Evolutionary conservation across 23 red algal species (phyloP).

Genomic region (Gracilaria gracilis): DNA sequence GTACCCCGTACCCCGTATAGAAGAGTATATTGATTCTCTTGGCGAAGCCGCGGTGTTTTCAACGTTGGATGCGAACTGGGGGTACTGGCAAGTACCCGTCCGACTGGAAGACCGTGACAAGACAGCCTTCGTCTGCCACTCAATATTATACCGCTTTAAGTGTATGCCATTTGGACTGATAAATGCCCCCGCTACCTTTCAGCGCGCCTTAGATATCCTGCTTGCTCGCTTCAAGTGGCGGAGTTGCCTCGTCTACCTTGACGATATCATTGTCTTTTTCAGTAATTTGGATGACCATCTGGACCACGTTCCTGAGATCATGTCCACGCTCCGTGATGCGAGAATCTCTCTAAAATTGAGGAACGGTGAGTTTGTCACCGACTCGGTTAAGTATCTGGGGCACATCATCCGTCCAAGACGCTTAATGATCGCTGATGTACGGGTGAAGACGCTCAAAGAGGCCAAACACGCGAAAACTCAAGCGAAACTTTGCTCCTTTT

Average conservation of each 20-base stretch:
- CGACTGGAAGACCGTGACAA: neutral
- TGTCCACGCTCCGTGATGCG: neutral
- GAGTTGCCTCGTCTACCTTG: conserved; percentile 49
- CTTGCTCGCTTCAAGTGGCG: conserved; percentile 14
- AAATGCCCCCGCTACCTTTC: neutral
- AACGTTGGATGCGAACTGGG: conserved; percentile 4
- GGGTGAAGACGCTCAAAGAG: neutral
- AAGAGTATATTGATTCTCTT: conserved; percentile 15
- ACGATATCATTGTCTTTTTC: conserved; percentile 42
- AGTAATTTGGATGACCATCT: conserved; percentile 37
- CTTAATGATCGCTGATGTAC: neutral
- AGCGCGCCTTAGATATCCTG: conserved; percentile 26
- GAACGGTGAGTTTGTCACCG: too few species aligned
- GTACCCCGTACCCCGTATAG: neutral
- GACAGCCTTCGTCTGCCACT: neutral
- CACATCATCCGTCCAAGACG: neutral
- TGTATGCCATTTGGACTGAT: neutral
- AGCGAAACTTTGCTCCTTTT: neutral
- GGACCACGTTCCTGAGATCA: conserved; percentile 7
- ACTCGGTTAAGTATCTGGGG: too few species aligned
- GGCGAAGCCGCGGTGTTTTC: neutral
- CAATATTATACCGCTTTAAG: neutral
- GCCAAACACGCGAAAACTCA: neutral
- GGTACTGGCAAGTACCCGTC: conserved; percentile 21
- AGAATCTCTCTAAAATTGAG: neutral